Conservation (phyloP, 2,329 filamentous ascomycete genomes). For the Stenocarpella maydis region DNA sequence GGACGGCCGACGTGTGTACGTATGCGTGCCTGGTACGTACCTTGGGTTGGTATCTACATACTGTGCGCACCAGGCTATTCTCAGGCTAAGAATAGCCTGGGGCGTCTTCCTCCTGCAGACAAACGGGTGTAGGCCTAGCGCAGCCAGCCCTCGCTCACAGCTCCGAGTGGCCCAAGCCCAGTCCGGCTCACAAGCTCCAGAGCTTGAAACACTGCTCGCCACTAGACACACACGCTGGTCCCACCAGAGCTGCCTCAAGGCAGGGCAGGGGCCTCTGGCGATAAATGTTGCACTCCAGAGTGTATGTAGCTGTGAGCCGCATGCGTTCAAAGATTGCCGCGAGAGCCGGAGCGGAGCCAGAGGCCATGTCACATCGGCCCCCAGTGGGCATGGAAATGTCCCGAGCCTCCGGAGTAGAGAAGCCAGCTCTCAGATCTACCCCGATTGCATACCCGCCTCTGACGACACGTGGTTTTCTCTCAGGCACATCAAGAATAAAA, state of each 20-base stretch:
- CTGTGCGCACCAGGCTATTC: conserved; percentile 17
- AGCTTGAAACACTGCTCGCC: conserved; percentile 19
- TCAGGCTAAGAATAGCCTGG: conserved; percentile 24
- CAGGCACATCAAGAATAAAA: no score
- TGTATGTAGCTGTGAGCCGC: no score
- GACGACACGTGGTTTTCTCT: neutral
- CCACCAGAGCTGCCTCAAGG: conserved; percentile 22
- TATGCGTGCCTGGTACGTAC: neutral
- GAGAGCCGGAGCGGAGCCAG: neutral
- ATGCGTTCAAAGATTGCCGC: no score
- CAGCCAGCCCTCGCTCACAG: neutral
- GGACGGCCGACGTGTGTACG: neutral
- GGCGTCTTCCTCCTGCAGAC: no score
- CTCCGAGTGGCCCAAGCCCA: neutral
- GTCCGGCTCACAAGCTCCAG: conserved; percentile 7
- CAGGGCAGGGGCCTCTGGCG: neutral
- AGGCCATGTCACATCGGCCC: neutral
- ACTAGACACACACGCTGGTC: conserved; percentile 2
- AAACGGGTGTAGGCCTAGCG: conserved; percentile 16
- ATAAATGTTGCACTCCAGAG: neutral
- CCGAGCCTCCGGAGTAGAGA: conserved; percentile 19
- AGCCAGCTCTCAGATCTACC: neutral
- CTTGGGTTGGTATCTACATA: no score
- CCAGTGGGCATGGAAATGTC: conserved; percentile 17
- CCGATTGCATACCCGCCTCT: neutral